Conservation (phyloP, 148 eudicot genomes). For the Rhododendron simsii region DNA sequence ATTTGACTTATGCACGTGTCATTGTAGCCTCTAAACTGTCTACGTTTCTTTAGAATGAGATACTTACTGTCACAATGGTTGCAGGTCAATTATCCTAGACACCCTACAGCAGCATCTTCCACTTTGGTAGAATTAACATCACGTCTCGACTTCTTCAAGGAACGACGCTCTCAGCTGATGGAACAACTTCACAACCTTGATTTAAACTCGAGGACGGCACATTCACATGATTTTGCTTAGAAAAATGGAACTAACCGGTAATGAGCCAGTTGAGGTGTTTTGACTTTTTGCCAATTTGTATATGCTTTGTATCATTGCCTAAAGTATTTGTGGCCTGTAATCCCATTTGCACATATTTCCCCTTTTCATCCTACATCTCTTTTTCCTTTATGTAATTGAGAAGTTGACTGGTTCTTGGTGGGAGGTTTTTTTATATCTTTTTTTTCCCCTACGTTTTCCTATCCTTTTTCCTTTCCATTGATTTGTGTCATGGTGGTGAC, state of each 20-base stretch:
- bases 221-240: constrained; percentile 60
- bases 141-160: constrained; percentile 96
- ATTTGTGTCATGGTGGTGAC: neutral
- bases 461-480: neutral
- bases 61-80: neutral
- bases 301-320: no score
- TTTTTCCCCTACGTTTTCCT: no score
- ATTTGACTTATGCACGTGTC: no score
- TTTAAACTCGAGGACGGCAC: constrained; percentile 49
- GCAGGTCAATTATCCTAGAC: constrained; percentile 64
- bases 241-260: constrained; percentile 66
- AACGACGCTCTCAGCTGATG: constrained; percentile 92
- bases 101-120: constrained; percentile 66
- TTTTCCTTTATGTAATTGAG: no score
- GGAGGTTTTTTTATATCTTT: no score
- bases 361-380: no score
- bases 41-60: no score
- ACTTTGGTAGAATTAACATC: constrained; percentile 87
- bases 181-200: constrained; percentile 95
- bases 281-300: no score
- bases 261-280: neutral
- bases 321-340: no score
- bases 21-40: no score
- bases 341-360: no score
- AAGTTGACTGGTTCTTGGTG: no score